Conservation (phyloP, 164 flowering plant species). For the Liriodendron chinense region DNA sequence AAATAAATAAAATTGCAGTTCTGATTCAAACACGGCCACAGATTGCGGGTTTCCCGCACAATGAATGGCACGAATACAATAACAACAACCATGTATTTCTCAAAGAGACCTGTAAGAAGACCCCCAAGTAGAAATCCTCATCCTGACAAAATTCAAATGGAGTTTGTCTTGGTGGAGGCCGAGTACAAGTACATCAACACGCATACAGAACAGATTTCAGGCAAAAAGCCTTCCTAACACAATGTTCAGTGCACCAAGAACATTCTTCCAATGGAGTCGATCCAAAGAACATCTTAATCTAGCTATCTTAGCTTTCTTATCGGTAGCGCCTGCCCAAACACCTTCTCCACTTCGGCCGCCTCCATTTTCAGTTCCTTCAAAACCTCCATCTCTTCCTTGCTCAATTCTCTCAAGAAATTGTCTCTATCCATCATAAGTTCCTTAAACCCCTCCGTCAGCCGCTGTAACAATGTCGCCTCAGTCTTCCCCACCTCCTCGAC, state of each 20-base stretch:
- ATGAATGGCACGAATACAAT: no score
- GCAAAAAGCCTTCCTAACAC: background rate
- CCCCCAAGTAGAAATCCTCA: background rate
- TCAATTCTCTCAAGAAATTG: conserved; percentile 51
- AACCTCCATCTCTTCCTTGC: conserved; percentile 77
- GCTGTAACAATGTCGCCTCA: conserved; percentile 60
- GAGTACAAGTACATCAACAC: background rate
- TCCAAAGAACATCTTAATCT: background rate
- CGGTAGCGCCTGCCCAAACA: conserved; percentile 76
- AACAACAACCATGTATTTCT: no score
- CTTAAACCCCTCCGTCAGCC: conserved; percentile 66
- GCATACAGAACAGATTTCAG: background rate
- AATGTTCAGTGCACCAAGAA: background rate
- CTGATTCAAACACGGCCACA: no score
- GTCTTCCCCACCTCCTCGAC: conserved; percentile 65
- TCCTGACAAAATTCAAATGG: background rate
- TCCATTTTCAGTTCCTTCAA: conserved; percentile 74
- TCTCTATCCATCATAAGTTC: conserved; percentile 67
- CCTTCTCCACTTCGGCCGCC: conserved; percentile 74
- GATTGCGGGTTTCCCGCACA: no score
- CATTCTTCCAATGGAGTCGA: background rate
- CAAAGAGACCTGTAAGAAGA: background rate
- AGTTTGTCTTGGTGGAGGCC: background rate
- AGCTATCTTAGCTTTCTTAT: conserved; percentile 70
- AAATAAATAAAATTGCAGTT: no score